These are phyloP conservation scores for Fusarium sacchari DNA, from an alignment of 2,329 filamentous ascomycete genomes.

Conservation along the genomic window DNA sequence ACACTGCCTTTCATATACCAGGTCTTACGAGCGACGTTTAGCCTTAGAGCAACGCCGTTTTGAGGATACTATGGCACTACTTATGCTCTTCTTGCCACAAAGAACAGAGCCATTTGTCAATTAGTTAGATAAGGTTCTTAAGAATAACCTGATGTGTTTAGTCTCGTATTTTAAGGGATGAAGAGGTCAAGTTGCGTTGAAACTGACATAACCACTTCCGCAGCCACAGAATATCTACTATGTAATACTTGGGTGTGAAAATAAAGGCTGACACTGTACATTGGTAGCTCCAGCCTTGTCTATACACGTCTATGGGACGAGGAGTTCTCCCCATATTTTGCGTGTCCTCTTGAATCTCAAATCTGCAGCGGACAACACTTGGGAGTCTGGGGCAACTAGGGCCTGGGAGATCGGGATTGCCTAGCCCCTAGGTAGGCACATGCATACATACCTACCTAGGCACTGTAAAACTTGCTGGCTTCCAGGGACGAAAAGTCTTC, in stretches of 20 bases:
- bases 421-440: not conserved
- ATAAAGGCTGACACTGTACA: slow-evolving; percentile 16
- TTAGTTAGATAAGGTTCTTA: not conserved
- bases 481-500: slow-evolving; percentile 40
- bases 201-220: not conserved
- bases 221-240: not conserved
- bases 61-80: not conserved
- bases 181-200: not conserved
- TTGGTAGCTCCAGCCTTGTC: slow-evolving; percentile 11
- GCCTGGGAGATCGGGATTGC: slow-evolving; percentile 35
- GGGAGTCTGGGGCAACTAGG: slow-evolving; percentile 30
- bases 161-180: too few species aligned
- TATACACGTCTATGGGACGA: slow-evolving; percentile 2
- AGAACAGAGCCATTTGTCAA: not conserved
- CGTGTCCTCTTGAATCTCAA: slow-evolving; percentile 25
- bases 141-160: too few species aligned
- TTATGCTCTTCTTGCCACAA: not conserved
- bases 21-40: not conserved
- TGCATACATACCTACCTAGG: not conserved
- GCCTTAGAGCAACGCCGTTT: not conserved
- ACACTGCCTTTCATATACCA: not conserved
- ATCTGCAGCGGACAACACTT: slow-evolving; percentile 1
- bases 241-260: slow-evolving; percentile 13
- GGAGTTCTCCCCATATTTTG: slow-evolving; percentile 19
- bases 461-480: not conserved